Percentiles rank a stretch among this genome's conserved stretches.
Evolutionary conservation across 306 rosid species (phyloP).

Genomic region (Prunus kanzakura): DNA sequence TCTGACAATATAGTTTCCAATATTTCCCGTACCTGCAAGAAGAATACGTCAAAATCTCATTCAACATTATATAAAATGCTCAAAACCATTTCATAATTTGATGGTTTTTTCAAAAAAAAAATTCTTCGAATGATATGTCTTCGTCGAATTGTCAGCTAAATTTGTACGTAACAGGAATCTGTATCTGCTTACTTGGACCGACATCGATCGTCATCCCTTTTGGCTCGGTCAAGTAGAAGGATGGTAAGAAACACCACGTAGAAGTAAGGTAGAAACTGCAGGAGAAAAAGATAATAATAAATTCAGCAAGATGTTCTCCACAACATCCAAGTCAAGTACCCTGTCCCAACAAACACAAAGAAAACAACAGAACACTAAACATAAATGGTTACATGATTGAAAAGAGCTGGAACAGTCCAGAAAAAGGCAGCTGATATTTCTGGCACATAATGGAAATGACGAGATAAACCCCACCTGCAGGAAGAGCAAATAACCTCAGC

Average conservation of each 20-base stretch:
- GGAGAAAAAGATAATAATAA: neutral
- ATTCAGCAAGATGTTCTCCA: slow-evolving; percentile 19
- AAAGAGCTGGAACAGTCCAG: slow-evolving; percentile 97
- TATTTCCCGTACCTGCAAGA: slow-evolving; percentile 82
- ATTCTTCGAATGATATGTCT: neutral
- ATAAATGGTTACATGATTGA: slow-evolving; percentile 60
- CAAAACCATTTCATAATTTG: neutral
- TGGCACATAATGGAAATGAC: slow-evolving; percentile 96
- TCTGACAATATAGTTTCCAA: slow-evolving; percentile 86
- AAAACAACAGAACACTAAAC: neutral
- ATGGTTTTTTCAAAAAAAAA: too few relatives aligned
- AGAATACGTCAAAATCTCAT: slow-evolving; percentile 11
- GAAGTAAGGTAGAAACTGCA: slow-evolving; percentile 93
- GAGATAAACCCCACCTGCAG: slow-evolving; percentile 95
- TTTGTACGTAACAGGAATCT: slow-evolving; percentile 1
- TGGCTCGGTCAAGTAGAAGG: slow-evolving; percentile 93
- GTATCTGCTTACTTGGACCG: slow-evolving; percentile 77
- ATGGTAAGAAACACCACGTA: slow-evolving; percentile 83
- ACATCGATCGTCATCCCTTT: slow-evolving; percentile 93
- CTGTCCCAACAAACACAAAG: neutral
- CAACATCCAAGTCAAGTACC: neutral
- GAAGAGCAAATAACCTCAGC: slow-evolving; percentile 25
- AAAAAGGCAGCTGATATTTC: slow-evolving; percentile 94
- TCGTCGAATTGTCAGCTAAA: neutral
- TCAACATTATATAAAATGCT: slow-evolving; percentile 7